Conservation (phyloP, 148 eudicot species). For the Hydrangea macrophylla region DNA sequence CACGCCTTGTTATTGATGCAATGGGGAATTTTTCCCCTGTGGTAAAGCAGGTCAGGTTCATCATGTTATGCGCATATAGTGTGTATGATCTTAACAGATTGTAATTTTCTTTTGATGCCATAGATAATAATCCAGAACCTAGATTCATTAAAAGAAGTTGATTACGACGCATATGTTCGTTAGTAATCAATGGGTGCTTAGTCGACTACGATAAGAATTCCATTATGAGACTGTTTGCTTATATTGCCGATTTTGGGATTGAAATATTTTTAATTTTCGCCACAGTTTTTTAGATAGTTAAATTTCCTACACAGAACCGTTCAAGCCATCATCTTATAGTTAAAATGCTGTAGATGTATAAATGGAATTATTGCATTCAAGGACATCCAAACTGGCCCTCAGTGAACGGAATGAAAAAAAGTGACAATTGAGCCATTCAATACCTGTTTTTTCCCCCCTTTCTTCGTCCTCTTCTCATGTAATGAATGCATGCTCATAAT, state of each 20-base stretch:
- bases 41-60: conserved; percentile 72
- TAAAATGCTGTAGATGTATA: no score
- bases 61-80: neutral
- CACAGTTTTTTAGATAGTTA: no score
- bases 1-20: conserved; percentile 80
- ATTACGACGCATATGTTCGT: neutral
- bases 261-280: no score
- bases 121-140: neutral
- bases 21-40: conserved; percentile 99
- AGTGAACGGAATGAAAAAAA: no score
- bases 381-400: no score
- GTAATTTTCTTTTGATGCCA: neutral
- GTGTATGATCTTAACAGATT: neutral
- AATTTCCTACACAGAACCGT: no score
- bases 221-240: neutral
- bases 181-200: neutral
- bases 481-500: neutral
- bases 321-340: no score
- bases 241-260: neutral
- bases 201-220: neutral
- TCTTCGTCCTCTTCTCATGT: no score
- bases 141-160: neutral
- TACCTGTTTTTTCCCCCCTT: no score
- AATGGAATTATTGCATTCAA: no score
- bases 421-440: no score